Evolutionary conservation across 768 basidiomycete species (phyloP).

Genomic region (Boletus subcaerulescens): DNA sequence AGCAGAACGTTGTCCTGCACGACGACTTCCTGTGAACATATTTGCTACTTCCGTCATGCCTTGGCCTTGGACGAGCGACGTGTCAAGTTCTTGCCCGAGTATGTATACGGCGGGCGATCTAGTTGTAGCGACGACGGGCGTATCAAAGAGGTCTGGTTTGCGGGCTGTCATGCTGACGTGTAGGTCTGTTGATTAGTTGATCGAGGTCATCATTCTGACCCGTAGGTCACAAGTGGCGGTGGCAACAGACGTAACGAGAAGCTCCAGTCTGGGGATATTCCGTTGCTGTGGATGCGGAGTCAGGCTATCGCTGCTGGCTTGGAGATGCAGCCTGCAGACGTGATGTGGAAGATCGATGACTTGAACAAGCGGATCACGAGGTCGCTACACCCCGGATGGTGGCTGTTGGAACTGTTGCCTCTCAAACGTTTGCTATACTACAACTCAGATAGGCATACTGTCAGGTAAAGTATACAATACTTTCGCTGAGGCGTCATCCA

Average conservation of each 20-base stretch:
- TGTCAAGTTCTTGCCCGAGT: conserved; percentile 48
- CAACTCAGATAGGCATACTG: conserved; percentile 24
- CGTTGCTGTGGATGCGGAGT: conserved; percentile 32
- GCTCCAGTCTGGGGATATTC: conserved; percentile 28
- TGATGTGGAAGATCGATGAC: conserved; percentile 30
- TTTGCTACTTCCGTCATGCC: conserved; percentile 46
- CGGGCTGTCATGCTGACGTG: conserved; percentile 40
- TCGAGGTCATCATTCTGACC: neutral
- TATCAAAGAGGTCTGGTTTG: conserved; percentile 44
- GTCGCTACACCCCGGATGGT: conserved; percentile 20
- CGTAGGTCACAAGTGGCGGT: conserved; percentile 18
- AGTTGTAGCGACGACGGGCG: conserved; percentile 11
- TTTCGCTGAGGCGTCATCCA: neutral
- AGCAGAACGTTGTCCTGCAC: conserved; percentile 32
- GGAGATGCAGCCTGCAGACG: conserved; percentile 18
- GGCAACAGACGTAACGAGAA: conserved; percentile 28
- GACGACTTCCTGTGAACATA: conserved; percentile 28
- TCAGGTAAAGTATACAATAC: conserved; percentile 11
- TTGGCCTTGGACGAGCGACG: conserved; percentile 47
- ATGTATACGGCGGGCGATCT: conserved; percentile 30
- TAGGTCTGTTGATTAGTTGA: conserved; percentile 13
- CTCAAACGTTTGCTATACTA: conserved; percentile 26
- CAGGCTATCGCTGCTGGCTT: conserved; percentile 28
- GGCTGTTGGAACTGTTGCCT: conserved; percentile 25
- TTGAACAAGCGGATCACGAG: conserved; percentile 20